These are phyloP conservation scores for Thermothelomyces thermophilus DNA, from an alignment of 2,329 filamentous ascomycete species.

Conservation along the genomic window DNA sequence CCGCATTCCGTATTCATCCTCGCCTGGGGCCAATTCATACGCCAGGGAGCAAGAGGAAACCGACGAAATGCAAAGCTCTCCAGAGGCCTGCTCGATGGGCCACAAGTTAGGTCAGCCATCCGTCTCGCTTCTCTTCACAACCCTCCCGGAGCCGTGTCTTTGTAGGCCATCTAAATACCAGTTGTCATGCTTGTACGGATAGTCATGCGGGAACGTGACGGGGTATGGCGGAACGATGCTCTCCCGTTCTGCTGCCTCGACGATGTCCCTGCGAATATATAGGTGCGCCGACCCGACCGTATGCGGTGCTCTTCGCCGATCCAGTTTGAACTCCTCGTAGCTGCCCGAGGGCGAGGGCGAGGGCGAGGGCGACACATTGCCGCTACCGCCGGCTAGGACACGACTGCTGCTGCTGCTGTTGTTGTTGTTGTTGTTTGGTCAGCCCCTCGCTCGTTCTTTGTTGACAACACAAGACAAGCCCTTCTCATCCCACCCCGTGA, in stretches of 20 bases:
- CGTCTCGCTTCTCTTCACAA: not conserved
- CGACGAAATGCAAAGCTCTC: too few relatives aligned
- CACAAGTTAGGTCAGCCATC: not conserved
- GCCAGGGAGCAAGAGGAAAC: too few relatives aligned
- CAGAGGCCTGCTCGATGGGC: too few relatives aligned
- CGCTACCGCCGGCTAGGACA: not conserved
- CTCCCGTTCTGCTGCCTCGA: not conserved
- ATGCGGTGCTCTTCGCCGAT: slow-evolving; percentile 3
- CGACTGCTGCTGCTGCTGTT: not conserved
- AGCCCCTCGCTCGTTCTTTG: not conserved
- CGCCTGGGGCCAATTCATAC: too few relatives aligned
- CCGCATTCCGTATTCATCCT: too few relatives aligned
- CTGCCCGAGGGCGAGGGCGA: too few relatives aligned
- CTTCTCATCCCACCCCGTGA: not conserved
- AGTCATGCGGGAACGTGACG: slow-evolving; percentile 1
- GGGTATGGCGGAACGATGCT: slow-evolving; percentile 10
- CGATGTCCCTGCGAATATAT: slow-evolving; percentile 9
- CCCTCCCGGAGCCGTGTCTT: not conserved
- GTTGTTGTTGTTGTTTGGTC: not conserved
- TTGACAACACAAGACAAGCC: not conserved
- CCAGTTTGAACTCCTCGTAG: slow-evolving; percentile 8
- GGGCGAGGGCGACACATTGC: too few relatives aligned
- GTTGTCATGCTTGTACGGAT: not conserved
- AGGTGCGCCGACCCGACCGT: slow-evolving; percentile 8
- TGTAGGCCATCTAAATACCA: slow-evolving; percentile 5